Conservation (phyloP, 2,329 filamentous ascomycete species). For the Herpotrichia juniperi region DNA sequence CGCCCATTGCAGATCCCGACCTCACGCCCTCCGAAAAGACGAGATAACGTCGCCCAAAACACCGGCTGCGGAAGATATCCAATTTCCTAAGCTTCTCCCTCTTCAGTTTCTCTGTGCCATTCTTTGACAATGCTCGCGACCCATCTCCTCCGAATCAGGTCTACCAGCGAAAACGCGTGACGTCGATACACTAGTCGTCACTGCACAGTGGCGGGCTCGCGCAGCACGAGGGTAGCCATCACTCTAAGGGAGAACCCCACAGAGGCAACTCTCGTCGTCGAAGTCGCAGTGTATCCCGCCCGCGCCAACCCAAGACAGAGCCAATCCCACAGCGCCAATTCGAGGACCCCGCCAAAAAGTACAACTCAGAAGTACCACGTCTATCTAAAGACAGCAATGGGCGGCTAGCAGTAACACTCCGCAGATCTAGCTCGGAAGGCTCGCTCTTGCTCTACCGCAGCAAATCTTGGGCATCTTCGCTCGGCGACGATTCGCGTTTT, state of each 20-base stretch:
- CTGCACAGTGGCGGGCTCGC: constrained; percentile 13
- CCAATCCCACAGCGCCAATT: constrained; percentile 22
- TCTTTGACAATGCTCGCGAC: constrained; percentile 27
- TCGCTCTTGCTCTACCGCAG: constrained; percentile 75
- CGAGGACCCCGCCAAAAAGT: background rate
- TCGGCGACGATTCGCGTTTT: constrained; percentile 84
- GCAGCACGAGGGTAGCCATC: constrained; percentile 28
- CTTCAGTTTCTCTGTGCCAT: constrained; percentile 37
- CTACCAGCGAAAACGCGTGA: constrained; percentile 22
- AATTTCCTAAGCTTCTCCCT: constrained; percentile 45
- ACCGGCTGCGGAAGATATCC: constrained; percentile 58
- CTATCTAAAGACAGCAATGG: constrained; percentile 10
- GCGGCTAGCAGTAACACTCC: constrained; percentile 49
- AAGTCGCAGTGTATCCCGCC: constrained; percentile 12
- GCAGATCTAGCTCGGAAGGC: constrained; percentile 75
- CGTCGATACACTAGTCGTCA: constrained; percentile 13
- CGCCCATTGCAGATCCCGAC: constrained; percentile 46
- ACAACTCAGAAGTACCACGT: constrained; percentile 10
- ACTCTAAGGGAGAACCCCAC: constrained; percentile 7
- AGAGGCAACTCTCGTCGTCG: no score
- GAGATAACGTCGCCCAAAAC: no score
- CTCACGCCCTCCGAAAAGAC: constrained; percentile 55
- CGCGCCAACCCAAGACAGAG: constrained; percentile 14
- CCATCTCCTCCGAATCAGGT: constrained; percentile 14
- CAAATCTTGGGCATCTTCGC: constrained; percentile 78